phyloP scores from a whole-genome alignment of 768 basidiomycete species.

The Tylopilus sp. region DNA sequence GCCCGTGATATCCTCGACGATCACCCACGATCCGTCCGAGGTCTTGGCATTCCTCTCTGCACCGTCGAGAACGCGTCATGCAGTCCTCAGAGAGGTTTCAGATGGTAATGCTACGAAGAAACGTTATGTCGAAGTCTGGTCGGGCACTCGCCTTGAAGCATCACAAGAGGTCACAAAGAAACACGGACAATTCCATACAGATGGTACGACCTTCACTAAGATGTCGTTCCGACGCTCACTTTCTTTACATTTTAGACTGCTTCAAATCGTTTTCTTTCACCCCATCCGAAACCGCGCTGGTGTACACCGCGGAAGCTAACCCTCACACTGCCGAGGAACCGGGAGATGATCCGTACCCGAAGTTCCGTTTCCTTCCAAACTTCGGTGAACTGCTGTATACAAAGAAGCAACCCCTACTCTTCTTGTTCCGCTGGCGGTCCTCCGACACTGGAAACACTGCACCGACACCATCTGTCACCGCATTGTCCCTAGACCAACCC shows the following conservation, averaged over 20 bases:
- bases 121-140: constrained; percentile 62
- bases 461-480: constrained; percentile 7
- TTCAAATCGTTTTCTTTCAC: constrained; percentile 53
- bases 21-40: constrained; percentile 29
- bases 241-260: constrained; percentile 38
- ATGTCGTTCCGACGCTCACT: neutral
- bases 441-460: neutral
- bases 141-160: constrained; percentile 38
- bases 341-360: constrained; percentile 29
- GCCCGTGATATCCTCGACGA: constrained; percentile 9
- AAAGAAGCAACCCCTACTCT: constrained; percentile 51
- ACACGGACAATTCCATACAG: constrained; percentile 60
- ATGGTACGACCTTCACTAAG: constrained; percentile 39
- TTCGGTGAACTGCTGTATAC: constrained; percentile 62
- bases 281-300: constrained; percentile 45
- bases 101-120: constrained; percentile 33
- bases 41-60: constrained; percentile 43
- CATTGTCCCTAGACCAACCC: constrained; percentile 12
- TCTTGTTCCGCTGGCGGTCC: constrained; percentile 48
- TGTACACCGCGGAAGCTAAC: constrained; percentile 63
- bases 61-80: constrained; percentile 39
- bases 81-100: constrained; percentile 41
- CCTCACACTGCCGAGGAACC: constrained; percentile 15
- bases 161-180: constrained; percentile 54
- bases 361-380: constrained; percentile 54